Evolutionary conservation across 169 alveolate genomes (phyloP).

Genomic region (Perkinsus olseni): DNA sequence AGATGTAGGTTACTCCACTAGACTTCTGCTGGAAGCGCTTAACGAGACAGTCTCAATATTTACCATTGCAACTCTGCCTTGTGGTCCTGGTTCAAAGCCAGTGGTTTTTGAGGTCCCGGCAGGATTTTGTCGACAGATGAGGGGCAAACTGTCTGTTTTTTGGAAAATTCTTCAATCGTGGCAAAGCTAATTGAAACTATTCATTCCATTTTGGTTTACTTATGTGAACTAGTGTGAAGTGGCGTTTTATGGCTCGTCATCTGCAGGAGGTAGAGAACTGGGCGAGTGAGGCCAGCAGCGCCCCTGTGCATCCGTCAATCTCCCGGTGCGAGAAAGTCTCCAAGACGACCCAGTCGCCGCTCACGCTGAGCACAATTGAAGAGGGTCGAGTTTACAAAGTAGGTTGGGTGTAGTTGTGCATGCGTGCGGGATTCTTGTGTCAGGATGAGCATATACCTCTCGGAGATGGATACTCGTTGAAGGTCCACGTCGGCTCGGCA

Average conservation of each 20-base stretch:
- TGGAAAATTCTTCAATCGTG: no score
- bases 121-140: no score
- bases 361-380: background rate
- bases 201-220: no score
- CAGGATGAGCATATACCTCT: background rate
- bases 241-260: background rate
- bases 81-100: no score
- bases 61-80: no score
- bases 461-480: background rate
- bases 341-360: background rate
- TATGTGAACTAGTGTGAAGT: no score
- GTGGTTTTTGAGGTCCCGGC: no score
- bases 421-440: background rate
- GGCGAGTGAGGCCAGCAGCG: background rate
- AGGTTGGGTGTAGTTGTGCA: background rate
- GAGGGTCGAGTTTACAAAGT: background rate
- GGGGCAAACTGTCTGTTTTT: no score
- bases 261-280: background rate
- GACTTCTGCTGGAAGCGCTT: background rate
- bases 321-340: background rate
- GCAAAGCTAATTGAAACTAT: no score
- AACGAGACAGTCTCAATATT: no score
- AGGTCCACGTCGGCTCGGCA: background rate
- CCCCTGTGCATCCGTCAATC: background rate
- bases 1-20: background rate